Conservation (phyloP, 163 green algal species). For the Scenedesmus sp. region DNA sequence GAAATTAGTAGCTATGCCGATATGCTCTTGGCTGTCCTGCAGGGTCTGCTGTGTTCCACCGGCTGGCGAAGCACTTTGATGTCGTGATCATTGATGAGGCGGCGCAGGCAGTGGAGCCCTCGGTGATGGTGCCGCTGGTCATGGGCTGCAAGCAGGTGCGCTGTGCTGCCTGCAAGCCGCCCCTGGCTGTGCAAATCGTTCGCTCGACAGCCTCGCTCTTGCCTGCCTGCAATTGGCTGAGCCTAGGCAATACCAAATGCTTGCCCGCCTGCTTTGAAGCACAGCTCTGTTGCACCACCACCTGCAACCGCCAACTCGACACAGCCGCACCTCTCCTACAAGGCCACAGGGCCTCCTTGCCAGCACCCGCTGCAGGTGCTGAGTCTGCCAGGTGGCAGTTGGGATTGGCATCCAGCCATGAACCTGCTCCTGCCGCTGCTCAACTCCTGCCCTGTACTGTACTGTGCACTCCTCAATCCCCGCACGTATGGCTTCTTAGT, state of each 20-base stretch:
- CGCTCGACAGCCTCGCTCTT: background rate
- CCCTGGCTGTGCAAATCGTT: background rate
- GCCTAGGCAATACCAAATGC: background rate
- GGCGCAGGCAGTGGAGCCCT: conserved; percentile 94
- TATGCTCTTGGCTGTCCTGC: background rate
- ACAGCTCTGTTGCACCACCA: background rate
- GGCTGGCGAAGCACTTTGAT: conserved; percentile 68
- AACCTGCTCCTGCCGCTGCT: background rate
- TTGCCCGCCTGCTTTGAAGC: background rate
- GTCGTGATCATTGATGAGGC: conserved; percentile 92
- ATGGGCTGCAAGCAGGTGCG: conserved; percentile 84
- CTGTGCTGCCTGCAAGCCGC: background rate
- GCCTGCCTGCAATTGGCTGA: background rate
- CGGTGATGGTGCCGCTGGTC: conserved; percentile 85
- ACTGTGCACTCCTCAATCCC: too few species aligned
- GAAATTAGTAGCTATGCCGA: too few species aligned
- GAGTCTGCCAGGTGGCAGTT: too few species aligned
- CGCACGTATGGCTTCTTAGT: too few species aligned
- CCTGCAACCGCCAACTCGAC: background rate
- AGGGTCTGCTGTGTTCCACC: conserved; percentile 56
- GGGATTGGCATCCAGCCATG: too few species aligned
- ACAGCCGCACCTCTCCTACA: too few species aligned
- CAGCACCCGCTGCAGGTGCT: too few species aligned
- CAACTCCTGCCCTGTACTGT: too few species aligned
- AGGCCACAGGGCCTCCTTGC: too few species aligned